These are phyloP conservation scores for Claviceps monticola DNA, from an alignment of 2,329 filamentous ascomycete genomes.

Conservation along the genomic window DNA sequence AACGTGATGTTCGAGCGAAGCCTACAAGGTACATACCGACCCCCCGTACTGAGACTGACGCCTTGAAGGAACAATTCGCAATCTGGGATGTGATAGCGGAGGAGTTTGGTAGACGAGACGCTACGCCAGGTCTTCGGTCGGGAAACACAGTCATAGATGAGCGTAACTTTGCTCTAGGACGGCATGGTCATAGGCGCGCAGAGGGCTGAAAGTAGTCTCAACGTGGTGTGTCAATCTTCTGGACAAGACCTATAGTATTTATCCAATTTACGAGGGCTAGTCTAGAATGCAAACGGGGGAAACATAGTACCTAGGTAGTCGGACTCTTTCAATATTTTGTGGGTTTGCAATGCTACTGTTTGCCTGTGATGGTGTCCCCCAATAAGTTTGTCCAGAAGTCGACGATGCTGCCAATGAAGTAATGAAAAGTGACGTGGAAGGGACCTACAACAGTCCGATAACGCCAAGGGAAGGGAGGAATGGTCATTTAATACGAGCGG, in stretches of 20 bases:
- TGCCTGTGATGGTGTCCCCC: neutral
- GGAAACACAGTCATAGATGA: constrained; percentile 27
- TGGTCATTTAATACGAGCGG: neutral
- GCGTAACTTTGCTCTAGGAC: constrained; percentile 18
- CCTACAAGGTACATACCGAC: constrained; percentile 3
- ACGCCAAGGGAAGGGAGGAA: neutral
- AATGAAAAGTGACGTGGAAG: no score
- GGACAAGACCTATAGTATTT: constrained; percentile 1
- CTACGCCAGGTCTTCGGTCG: constrained; percentile 19
- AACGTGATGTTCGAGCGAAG: constrained; percentile 8
- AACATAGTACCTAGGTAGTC: constrained; percentile 2
- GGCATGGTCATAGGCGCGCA: neutral
- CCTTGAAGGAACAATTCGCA: constrained; percentile 17
- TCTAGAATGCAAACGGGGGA: constrained; percentile 1
- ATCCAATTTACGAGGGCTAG: constrained; percentile 4
- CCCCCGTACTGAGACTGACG: constrained; percentile 4
- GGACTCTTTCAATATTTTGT: constrained; percentile 2
- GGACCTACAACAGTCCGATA: no score
- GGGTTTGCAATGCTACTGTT: constrained; percentile 3
- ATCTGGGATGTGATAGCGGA: constrained; percentile 24
- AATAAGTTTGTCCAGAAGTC: neutral
- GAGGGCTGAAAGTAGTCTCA: neutral
- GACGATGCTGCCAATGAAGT: neutral
- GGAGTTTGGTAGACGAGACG: constrained; percentile 24
- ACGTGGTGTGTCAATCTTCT: constrained; percentile 1